Evolutionary conservation across 805 yeast species (phyloP), one percentile per base, ranked within the genome.

Genomic region (Ogataea salicorniae): DNA sequence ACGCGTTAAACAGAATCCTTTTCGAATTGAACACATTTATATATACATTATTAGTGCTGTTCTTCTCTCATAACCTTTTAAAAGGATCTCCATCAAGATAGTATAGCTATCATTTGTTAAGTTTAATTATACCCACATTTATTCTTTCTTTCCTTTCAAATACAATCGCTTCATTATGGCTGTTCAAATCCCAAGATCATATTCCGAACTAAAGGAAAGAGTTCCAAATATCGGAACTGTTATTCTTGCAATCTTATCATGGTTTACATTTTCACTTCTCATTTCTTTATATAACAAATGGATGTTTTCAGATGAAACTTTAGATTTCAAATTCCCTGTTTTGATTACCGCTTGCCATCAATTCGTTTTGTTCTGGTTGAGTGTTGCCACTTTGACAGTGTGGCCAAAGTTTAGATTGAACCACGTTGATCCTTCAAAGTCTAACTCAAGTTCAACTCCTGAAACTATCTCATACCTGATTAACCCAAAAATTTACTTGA

Each of bases 261-360:
- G 91, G 92, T 84, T 83, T 58, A 48, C 73, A n/a, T 81, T 83
- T 51, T 79, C 87, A 16, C 67, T 84, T 45, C 65, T 84, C 17
- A 76, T 84, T 20, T 80, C 87, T 18, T 62, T 85, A 37, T 91
- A 90, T 68, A 91, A 91, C 73, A 91, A 89, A 68, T 88, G 96
- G 96, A 90, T 90, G 96, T 90, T 90, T 69, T 57, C 61, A 2
- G 90, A 89, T 46, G 72, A 75, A 2, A 84, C 86, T 11, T 69
- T 89, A 49, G 79, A 85, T 59, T 82, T 91, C 58, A 77, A 79
- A 39, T 91, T 81, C 63, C 97, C 97, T 0, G 75, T 91, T 15
- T 66, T 88, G 26, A 78, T 88, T 41, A 91, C 97, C 0, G 73
- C 89, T 7, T 74, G 84, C 55, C 97, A 91, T 67, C 97, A 91